phyloP scores from a whole-genome alignment of 208 protist genomes.

The Naegleria lovaniensis region DNA sequence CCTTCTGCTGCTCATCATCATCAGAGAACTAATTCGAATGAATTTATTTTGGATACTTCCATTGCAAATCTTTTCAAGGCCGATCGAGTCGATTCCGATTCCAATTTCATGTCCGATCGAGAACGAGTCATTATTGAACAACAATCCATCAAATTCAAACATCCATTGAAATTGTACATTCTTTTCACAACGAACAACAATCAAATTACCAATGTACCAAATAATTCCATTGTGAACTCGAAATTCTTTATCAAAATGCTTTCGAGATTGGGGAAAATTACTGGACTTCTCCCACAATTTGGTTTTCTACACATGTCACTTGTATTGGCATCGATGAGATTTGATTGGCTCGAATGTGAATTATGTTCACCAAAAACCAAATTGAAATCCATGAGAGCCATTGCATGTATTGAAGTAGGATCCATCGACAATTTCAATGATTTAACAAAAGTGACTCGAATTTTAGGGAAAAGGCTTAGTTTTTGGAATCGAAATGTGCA shows the following conservation, averaged over 20 bases:
- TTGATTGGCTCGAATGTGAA: not conserved
- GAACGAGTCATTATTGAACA: not conserved
- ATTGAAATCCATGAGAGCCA: not conserved
- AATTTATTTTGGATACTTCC: not conserved
- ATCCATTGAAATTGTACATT: not conserved
- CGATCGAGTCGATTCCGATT: not conserved
- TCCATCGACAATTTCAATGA: not conserved
- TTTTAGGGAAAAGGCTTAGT: not conserved
- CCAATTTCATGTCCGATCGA: not conserved
- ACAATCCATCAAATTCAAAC: not conserved
- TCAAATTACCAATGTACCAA: not conserved
- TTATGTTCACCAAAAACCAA: not conserved
- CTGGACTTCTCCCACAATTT: not conserved
- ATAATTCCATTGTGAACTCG: not conserved
- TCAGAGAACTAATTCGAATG: no score
- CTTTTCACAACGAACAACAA: not conserved
- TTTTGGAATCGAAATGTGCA: not conserved
- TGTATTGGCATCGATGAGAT: not conserved
- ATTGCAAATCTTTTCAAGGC: not conserved
- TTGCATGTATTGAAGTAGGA: not conserved
- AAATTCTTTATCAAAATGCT: not conserved
- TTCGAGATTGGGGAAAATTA: not conserved
- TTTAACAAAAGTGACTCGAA: not conserved
- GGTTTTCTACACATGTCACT: not conserved
- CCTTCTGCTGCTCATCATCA: no score